Conservation (phyloP, 1,284 basidiomycete species). For the Austroboletus novae-zelandiae region DNA sequence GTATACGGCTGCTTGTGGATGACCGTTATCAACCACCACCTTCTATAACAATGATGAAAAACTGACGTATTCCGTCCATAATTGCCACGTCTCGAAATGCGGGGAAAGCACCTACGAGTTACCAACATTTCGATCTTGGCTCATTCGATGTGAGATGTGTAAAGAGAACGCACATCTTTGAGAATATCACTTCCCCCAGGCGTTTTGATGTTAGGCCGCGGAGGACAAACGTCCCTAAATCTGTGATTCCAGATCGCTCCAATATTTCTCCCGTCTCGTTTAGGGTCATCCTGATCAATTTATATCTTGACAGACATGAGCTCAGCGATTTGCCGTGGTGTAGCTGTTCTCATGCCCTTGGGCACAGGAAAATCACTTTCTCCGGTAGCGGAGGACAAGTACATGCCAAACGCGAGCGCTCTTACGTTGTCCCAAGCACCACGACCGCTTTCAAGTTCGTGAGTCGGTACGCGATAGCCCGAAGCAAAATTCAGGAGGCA, state of each 20-base stretch:
- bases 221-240: slow-evolving; percentile 72
- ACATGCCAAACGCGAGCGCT: slow-evolving; percentile 67
- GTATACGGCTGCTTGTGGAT: slow-evolving; percentile 58
- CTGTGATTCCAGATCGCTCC: slow-evolving; percentile 55
- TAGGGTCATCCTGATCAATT: slow-evolving; percentile 60
- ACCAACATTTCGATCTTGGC: slow-evolving; percentile 12
- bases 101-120: slow-evolving; percentile 75
- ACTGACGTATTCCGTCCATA: slow-evolving; percentile 62
- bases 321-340: slow-evolving; percentile 61
- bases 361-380: slow-evolving; percentile 66
- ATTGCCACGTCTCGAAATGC: slow-evolving; percentile 72
- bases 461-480: slow-evolving; percentile 71
- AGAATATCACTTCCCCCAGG: slow-evolving; percentile 45
- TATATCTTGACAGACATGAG: slow-evolving; percentile 64
- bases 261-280: slow-evolving; percentile 74
- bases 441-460: slow-evolving; percentile 62
- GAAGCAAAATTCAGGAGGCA: slow-evolving; percentile 80
- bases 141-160: slow-evolving; percentile 3
- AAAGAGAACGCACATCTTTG: slow-evolving; percentile 50
- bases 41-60: slow-evolving; percentile 9
- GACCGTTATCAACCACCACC: slow-evolving; percentile 4
- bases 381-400: slow-evolving; percentile 58
- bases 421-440: slow-evolving; percentile 82
- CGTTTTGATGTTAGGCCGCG: slow-evolving; percentile 54
- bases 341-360: slow-evolving; percentile 56